Percentiles rank a stretch among this genome's conserved stretches.
phyloP scores from a whole-genome alignment of 2,329 filamentous ascomycete species.

The Fusarium avenaceum region DNA sequence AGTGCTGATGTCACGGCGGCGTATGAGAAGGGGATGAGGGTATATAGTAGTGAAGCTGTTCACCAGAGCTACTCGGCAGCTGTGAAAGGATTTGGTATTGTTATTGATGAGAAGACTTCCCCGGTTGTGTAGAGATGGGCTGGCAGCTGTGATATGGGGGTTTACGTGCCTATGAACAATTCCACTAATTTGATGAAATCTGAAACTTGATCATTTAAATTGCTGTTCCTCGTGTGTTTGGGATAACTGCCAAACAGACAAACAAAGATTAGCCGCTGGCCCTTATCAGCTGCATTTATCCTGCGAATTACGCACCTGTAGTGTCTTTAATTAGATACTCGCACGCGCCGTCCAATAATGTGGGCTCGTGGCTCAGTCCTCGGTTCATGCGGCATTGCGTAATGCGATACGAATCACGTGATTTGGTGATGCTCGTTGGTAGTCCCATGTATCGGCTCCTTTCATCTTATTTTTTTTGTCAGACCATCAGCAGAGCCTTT shows the following conservation, averaged over 20 bases:
- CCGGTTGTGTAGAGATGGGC: not conserved
- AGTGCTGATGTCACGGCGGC: constrained; percentile 66
- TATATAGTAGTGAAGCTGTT: constrained; percentile 70
- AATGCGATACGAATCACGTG: constrained; percentile 35
- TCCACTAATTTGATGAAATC: not conserved
- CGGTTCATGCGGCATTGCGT: constrained; percentile 31
- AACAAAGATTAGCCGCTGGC: no score
- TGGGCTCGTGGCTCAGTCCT: constrained; percentile 1
- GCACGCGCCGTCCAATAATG: not conserved
- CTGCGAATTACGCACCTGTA: no score
- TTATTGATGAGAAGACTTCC: constrained; percentile 59
- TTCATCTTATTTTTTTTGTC: constrained; percentile 8
- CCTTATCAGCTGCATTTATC: no score
- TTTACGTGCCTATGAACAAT: not conserved
- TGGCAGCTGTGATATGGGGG: constrained; percentile 11
- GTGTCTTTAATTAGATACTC: not conserved
- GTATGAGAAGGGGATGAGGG: constrained; percentile 73
- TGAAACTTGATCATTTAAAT: no score
- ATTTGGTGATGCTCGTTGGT: not conserved
- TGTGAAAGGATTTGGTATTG: constrained; percentile 58
- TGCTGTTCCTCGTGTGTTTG: no score
- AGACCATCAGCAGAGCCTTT: not conserved
- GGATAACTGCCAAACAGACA: no score
- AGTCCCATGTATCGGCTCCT: not conserved
- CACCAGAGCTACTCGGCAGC: constrained; percentile 65